These are phyloP conservation scores for Sugiyamaella valdiviana DNA, from an alignment of 805 yeast genomes.

Conservation along the genomic window DNA sequence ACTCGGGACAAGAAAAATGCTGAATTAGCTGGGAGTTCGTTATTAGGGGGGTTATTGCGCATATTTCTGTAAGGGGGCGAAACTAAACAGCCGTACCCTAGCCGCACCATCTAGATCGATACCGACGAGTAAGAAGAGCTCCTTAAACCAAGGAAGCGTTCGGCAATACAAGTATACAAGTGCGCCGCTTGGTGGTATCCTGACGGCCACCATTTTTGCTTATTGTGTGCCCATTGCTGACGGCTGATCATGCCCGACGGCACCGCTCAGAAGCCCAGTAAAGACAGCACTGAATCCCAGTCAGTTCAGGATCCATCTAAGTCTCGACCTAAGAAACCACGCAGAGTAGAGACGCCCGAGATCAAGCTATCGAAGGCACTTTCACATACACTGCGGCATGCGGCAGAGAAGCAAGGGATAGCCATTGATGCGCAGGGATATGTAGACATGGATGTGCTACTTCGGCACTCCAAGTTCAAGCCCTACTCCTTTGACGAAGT, in stretches of 20 bases:
- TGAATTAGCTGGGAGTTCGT: neutral
- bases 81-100: no score
- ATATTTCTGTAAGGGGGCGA: no score
- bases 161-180: no score
- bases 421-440: slow-evolving; percentile 64
- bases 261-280: neutral
- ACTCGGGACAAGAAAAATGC: neutral
- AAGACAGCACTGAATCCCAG: neutral
- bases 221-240: no score
- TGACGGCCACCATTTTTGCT: no score
- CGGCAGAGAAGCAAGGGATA: slow-evolving; percentile 64
- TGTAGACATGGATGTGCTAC: slow-evolving; percentile 46
- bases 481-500: slow-evolving; percentile 54
- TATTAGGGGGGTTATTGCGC: no score
- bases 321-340: neutral
- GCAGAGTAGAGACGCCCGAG: slow-evolving; percentile 18
- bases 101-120: neutral
- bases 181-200: no score
- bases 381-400: slow-evolving; percentile 78
- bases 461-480: slow-evolving; percentile 50
- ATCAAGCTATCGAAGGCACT: slow-evolving; percentile 63
- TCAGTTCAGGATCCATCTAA: neutral
- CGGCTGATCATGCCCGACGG: no score
- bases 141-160: no score
- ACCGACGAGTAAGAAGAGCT: no score